Percentiles rank a stretch among this genome's conserved stretches.
Evolutionary conservation across 768 basidiomycete species (phyloP).

Genomic region (Trametes sanguinea): DNA sequence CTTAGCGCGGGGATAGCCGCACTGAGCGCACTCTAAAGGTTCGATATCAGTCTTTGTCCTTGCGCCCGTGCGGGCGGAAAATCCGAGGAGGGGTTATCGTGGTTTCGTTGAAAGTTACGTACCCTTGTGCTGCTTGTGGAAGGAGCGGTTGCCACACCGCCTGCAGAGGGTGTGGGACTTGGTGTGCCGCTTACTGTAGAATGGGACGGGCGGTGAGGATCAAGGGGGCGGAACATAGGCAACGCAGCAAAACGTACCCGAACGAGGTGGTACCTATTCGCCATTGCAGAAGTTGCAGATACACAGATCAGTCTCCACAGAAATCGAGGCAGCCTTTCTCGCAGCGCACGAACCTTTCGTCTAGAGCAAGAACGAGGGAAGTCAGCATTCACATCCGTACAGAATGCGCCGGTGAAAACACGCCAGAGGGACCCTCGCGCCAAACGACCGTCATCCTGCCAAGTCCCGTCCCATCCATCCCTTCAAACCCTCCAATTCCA

Average conservation of each 20-base stretch:
- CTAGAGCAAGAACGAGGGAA: constrained; percentile 41
- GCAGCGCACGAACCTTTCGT: constrained; percentile 74
- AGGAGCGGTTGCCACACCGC: constrained; percentile 92
- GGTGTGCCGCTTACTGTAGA: constrained; percentile 88
- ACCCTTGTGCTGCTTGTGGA: constrained; percentile 99
- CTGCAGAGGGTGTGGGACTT: constrained; percentile 98
- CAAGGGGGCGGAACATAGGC: background rate
- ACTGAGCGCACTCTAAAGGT: constrained; percentile 82
- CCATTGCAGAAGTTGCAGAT: constrained; percentile 18
- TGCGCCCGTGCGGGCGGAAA: too few species aligned
- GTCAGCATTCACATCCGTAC: constrained; percentile 24
- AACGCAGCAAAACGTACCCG: constrained; percentile 58
- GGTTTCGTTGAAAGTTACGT: constrained; percentile 29
- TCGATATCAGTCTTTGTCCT: background rate
- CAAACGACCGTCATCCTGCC: constrained; percentile 37
- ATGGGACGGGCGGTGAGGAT: constrained; percentile 5
- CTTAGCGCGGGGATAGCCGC: constrained; percentile 96
- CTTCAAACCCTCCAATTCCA: constrained; percentile 24
- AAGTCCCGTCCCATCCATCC: constrained; percentile 36
- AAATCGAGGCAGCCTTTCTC: constrained; percentile 6
- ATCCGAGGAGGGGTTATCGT: too few species aligned
- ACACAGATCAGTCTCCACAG: constrained; percentile 23
- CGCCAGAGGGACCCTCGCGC: constrained; percentile 17
- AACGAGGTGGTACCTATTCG: constrained; percentile 90
- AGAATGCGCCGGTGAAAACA: constrained; percentile 3